Percentiles rank a stretch among this genome's conserved stretches.
Evolutionary conservation across 371 early-diverging fungal genomes (phyloP).

Genomic region (Actinomucor elegans): DNA sequence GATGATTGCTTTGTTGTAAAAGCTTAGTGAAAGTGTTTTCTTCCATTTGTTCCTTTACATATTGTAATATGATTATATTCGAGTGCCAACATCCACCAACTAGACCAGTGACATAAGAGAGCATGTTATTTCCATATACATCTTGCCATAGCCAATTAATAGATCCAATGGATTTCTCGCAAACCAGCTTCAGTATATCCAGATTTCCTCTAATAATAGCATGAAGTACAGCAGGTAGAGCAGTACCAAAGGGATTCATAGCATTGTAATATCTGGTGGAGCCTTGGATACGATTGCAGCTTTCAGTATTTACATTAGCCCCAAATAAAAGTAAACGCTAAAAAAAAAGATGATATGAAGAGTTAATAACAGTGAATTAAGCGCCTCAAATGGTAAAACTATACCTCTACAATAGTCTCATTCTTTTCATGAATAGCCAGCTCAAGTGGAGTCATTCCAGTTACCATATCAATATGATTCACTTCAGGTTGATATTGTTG

Average conservation of each 20-base stretch:
- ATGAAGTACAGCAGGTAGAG: constrained; percentile 42
- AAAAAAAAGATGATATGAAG: no score
- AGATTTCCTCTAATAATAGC: constrained; percentile 39
- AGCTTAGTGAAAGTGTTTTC: not conserved
- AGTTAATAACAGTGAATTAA: no score
- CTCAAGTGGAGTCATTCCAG: constrained; percentile 56
- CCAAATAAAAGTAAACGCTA: constrained; percentile 38
- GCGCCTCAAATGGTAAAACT: no score
- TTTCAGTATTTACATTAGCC: constrained; percentile 43
- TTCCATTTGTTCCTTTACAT: not conserved
- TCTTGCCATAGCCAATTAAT: constrained; percentile 41
- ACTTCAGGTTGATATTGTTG: constrained; percentile 23
- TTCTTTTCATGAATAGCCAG: constrained; percentile 42
- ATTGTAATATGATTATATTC: constrained; percentile 36
- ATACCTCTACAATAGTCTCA: constrained; percentile 32
- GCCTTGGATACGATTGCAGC: constrained; percentile 10
- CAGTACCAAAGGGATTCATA: constrained; percentile 5
- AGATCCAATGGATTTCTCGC: constrained; percentile 3
- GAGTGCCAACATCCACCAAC: constrained; percentile 31
- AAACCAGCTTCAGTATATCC: constrained; percentile 14
- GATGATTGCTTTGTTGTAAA: constrained; percentile 10
- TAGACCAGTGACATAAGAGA: constrained; percentile 34
- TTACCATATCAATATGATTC: constrained; percentile 32
- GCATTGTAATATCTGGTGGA: no score
- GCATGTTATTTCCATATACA: constrained; percentile 28